Evolutionary conservation across 805 yeast genomes (phyloP), one percentile per base, ranked within the genome.

Genomic region (Maudiozyma bulderi): DNA sequence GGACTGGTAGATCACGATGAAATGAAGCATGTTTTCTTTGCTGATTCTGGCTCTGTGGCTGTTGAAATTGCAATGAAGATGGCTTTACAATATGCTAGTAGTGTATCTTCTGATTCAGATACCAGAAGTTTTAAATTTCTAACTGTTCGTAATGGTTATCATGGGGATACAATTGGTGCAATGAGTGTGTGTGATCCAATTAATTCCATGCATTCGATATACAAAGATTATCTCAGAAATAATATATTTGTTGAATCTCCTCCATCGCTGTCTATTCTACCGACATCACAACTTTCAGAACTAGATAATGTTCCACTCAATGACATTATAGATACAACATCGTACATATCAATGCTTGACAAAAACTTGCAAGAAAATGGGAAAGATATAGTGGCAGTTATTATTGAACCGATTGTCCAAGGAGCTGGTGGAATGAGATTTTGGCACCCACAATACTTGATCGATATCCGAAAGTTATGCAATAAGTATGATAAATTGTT

Each of bases 61-160:
- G 71, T 70, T 26, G 74, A 70, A 51, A 68, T 68, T 35, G 68
- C 71, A 1, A 57, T 70, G 58, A 70, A 70, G 47, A 55, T 69
- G 60, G 67, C 70, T 32, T 56, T 62, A n/a, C 65, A 60, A 45
- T 32, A 29, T 31, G 32, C 11, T 3, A 62, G 64, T 37, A 57
- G 57, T 6, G 62, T 65, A 38, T 52, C 61, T 10, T 47, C 52
- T 11, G 49, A 56, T 33, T 49, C 62, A 30, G 61, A 64, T 33
- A 58, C 58, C 47, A 64, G 30, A 28, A 43, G 42, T 14, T 29
- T 13, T 20, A 58, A 52, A 48, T 56, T 69, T 42, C 47, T 70
- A 50, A 68, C 70, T 50, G 62, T 65, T 26, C 57, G 57, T 5
- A 58, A 57, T 43, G 71, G 71, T 32, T 70, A 68, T 50, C 73